Conservation (phyloP, 352 stramenopile species). For the Phytopythium cucurbitacearum region DNA sequence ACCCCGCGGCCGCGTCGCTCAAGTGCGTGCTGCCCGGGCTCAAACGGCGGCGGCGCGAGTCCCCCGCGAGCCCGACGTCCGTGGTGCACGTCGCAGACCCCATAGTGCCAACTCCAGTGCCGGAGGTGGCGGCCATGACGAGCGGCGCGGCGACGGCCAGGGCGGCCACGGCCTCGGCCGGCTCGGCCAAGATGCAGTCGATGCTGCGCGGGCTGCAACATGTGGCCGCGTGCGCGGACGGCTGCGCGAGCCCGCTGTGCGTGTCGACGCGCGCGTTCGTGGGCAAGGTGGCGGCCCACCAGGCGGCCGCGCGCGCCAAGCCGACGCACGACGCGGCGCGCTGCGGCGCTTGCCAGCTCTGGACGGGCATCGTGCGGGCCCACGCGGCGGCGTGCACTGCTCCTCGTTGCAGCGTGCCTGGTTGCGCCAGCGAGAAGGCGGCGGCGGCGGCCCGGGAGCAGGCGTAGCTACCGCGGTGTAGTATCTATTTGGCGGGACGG, state of each 20-base stretch:
- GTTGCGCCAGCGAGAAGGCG: conserved; percentile 21
- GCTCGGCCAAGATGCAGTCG: conserved; percentile 49
- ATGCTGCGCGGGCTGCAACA: conserved; percentile 49
- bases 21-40: conserved; percentile 12
- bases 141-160: conserved; percentile 9
- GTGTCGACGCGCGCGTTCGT: conserved; percentile 51
- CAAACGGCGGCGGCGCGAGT: conserved; percentile 31
- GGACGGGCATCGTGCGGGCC: conserved; percentile 30
- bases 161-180: conserved; percentile 11
- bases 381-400: conserved; percentile 23
- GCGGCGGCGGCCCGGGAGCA: background rate
- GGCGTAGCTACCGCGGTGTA: too few species aligned
- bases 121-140: conserved; percentile 10
- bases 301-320: conserved; percentile 16
- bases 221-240: conserved; percentile 27
- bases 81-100: conserved; percentile 34
- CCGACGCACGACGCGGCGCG: conserved; percentile 19
- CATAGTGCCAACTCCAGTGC: background rate
- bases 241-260: conserved; percentile 49
- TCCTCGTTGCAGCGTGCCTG: conserved; percentile 28
- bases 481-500: too few species aligned
- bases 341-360: conserved; percentile 67
- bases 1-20: conserved; percentile 4
- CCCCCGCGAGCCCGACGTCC: conserved; percentile 35
- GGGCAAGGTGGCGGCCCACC: conserved; percentile 40